Conservation (phyloP, 495 filamentous ascomycete genomes). For the Penicillium dipodomyicola region DNA sequence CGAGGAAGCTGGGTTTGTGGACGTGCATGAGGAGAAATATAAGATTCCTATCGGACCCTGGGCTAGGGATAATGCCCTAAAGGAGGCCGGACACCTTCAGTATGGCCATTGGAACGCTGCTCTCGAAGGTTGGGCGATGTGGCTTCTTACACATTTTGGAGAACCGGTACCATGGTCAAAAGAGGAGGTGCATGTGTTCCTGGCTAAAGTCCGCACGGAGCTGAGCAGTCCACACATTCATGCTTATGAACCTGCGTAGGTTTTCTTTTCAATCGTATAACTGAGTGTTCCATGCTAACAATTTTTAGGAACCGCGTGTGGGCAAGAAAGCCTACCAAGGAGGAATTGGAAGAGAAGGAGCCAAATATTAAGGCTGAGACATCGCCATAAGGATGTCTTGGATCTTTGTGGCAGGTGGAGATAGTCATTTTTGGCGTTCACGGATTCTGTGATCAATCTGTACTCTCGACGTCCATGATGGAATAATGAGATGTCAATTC, state of each 20-base stretch:
- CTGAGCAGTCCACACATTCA: constrained; percentile 11
- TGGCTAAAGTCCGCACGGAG: not conserved
- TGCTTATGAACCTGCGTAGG: constrained; percentile 15
- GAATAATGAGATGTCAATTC: too few species aligned
- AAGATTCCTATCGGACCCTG: constrained; percentile 63
- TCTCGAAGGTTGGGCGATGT: constrained; percentile 13
- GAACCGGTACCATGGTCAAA: constrained; percentile 8
- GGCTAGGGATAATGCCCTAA: constrained; percentile 60
- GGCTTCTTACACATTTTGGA: constrained; percentile 13
- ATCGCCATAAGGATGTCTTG: not conserved
- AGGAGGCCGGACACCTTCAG: constrained; percentile 61
- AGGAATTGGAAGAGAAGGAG: not conserved
- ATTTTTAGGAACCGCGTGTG: constrained; percentile 16
- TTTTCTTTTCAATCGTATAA: not conserved
- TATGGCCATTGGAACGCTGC: constrained; percentile 49
- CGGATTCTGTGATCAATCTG: too few species aligned
- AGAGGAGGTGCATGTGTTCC: not conserved
- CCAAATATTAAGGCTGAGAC: not conserved
- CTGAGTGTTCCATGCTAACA: not conserved
- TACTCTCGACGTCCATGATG: too few species aligned
- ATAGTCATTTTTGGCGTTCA: too few species aligned
- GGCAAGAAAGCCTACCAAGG: constrained; percentile 14
- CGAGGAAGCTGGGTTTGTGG: constrained; percentile 30
- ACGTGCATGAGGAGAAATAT: constrained; percentile 40
- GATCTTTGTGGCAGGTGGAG: not conserved